These are phyloP conservation scores for Penicillium capsulatum DNA, from an alignment of 2,329 filamentous ascomycete species.

Conservation along the genomic window DNA sequence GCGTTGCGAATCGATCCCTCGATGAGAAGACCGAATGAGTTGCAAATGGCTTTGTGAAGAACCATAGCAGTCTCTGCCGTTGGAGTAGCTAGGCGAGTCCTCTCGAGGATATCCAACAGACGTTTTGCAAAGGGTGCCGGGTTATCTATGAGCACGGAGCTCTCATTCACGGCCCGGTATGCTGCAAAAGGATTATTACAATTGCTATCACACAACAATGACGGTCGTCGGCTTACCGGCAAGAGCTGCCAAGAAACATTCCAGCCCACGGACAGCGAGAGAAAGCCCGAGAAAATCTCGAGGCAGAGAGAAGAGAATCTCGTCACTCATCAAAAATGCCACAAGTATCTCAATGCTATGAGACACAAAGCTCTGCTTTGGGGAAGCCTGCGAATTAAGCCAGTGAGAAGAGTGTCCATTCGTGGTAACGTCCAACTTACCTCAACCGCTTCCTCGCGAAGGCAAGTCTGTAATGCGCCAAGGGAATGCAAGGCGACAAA, in stretches of 20 bases:
- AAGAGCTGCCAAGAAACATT: slow-evolving; percentile 54
- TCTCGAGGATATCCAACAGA: slow-evolving; percentile 35
- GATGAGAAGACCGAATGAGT: slow-evolving; percentile 47
- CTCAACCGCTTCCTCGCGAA: slow-evolving; percentile 47
- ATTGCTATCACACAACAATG: no score
- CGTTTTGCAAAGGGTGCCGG: slow-evolving; percentile 34
- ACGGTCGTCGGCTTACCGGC: slow-evolving; percentile 51
- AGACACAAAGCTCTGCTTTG: slow-evolving; percentile 36
- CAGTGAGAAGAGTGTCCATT: neutral
- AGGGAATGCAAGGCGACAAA: slow-evolving; percentile 72
- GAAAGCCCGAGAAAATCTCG: slow-evolving; percentile 46
- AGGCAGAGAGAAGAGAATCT: slow-evolving; percentile 48
- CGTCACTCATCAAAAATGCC: slow-evolving; percentile 56
- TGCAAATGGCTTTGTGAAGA: slow-evolving; percentile 39
- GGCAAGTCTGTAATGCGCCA: slow-evolving; percentile 61
- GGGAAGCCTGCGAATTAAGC: slow-evolving; percentile 20
- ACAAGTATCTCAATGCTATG: slow-evolving; percentile 54
- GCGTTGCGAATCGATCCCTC: slow-evolving; percentile 48
- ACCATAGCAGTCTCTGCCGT: slow-evolving; percentile 15
- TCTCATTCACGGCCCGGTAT: slow-evolving; percentile 13
- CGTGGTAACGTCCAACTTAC: slow-evolving; percentile 5
- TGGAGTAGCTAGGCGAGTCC: slow-evolving; percentile 18
- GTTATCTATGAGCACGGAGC: slow-evolving; percentile 33
- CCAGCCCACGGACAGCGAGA: slow-evolving; percentile 54
- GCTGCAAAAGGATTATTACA: slow-evolving; percentile 22